phyloP scores from a whole-genome alignment of 305 asterid genomes.

The Fraxinus baroniana region DNA sequence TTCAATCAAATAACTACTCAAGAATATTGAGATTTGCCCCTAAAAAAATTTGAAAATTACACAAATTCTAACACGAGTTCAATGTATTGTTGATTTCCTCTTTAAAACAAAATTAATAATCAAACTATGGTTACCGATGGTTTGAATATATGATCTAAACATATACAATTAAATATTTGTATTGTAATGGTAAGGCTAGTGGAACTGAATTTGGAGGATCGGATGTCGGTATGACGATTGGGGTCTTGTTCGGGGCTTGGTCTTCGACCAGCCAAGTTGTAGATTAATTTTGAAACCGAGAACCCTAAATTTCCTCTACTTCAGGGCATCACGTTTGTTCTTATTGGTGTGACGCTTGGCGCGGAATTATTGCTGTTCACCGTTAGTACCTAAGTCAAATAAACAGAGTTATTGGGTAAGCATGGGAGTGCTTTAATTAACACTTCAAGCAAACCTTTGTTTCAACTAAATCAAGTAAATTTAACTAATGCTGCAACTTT shows the following conservation, averaged over 20 bases:
- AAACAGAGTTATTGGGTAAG: background rate
- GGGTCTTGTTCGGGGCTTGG: background rate
- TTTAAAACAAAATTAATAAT: background rate
- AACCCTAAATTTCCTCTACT: background rate
- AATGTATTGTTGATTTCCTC: background rate
- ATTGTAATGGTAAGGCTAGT: background rate
- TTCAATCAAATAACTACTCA: background rate
- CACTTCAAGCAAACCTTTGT: background rate
- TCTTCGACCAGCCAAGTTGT: background rate
- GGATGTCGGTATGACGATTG: background rate
- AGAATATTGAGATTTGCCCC: background rate
- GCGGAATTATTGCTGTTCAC: background rate
- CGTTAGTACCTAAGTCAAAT: background rate
- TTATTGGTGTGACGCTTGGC: background rate
- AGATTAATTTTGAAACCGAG: background rate
- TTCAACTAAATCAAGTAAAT: background rate
- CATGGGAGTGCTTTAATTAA: background rate
- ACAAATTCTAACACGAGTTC: background rate
- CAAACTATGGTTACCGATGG: background rate
- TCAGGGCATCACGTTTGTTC: background rate
- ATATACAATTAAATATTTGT: too few species aligned
- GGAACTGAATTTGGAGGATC: background rate
- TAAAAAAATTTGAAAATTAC: background rate
- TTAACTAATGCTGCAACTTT: background rate
- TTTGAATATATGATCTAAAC: background rate